A percentile compares a stretch with the other conserved stretches of the same genome.
phyloP scores from a whole-genome alignment of 805 yeast genomes.

The Ogataea angusta region DNA sequence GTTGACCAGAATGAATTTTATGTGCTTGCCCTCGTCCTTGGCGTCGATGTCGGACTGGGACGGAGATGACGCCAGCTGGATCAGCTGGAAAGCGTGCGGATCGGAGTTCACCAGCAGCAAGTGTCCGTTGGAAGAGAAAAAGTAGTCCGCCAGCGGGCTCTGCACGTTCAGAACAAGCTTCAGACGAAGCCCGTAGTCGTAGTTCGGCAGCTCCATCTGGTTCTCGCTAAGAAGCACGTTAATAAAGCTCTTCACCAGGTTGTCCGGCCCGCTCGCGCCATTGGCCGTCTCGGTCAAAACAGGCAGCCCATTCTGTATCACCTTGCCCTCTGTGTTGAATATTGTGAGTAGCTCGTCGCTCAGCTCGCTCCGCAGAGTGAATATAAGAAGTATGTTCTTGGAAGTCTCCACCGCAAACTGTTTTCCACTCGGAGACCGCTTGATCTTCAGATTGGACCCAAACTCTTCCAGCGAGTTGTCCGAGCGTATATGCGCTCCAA shows the following conservation, averaged over 20 bases:
- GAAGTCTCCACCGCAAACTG: constrained; percentile 41
- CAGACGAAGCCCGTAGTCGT: constrained; percentile 32
- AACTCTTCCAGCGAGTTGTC: constrained; percentile 40
- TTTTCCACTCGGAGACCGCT: constrained; percentile 36
- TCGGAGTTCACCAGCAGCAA: constrained; percentile 29
- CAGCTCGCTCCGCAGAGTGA: constrained; percentile 34
- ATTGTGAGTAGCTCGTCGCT: constrained; percentile 32
- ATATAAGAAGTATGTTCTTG: constrained; percentile 39
- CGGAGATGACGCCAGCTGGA: constrained; percentile 22
- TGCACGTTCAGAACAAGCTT: constrained; percentile 35
- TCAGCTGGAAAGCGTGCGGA: constrained; percentile 35
- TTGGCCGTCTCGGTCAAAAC: constrained; percentile 11
- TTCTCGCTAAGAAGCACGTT: constrained; percentile 24
- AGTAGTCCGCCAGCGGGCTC: constrained; percentile 31
- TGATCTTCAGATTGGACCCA: constrained; percentile 43
- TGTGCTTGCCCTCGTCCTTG: constrained; percentile 24
- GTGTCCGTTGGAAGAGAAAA: constrained; percentile 24
- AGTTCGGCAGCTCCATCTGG: constrained; percentile 28
- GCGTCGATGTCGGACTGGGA: constrained; percentile 17
- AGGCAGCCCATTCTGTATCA: constrained; percentile 36
- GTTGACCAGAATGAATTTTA: constrained; percentile 29
- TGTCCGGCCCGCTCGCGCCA: constrained; percentile 10
- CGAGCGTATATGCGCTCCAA: constrained; percentile 46
- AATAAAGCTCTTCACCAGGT: constrained; percentile 27
- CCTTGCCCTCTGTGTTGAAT: constrained; percentile 28